Evolutionary conservation across 768 basidiomycete genomes (phyloP), one percentile per base, ranked within the genome.

Genomic region (Serpula lacrymans): DNA sequence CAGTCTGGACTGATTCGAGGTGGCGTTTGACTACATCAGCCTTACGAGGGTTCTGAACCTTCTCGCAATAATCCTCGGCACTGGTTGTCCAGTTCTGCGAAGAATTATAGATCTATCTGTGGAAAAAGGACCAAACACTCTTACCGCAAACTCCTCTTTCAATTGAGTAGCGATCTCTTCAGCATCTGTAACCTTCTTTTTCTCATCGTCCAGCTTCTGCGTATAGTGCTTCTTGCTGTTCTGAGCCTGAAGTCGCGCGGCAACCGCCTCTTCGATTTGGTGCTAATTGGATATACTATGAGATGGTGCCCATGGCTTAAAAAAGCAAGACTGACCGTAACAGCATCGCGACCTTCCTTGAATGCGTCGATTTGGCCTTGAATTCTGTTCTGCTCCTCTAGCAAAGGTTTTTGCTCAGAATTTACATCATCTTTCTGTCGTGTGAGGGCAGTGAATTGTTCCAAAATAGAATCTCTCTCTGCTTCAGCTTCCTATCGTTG

Each of bases 81-180:
- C 75, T 75, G 3, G 55, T 64, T 2, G 77, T 78, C 85, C 86
- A 90, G 17, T 67, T 68, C 76, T 88, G 50, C 29, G n/a, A 27
- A 33, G n/a, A 17, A 24, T 20, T 7, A 24, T 31, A 25, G 29
- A 39, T 17, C 13, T 38, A 8, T 27, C 12, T 9, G 12, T 4
- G 25, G 36, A 17, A 16, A 26, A 9, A 45, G 16, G 12, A 28
- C n/a, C n/a, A n/a, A n/a, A 16, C 30, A 14, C 24, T 58, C 72
- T 12, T 48, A 84, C 87, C 53, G 64, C 59, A 47, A 82, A 86
- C 54, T 91, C 85, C 41, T 71, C 58, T 50, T 84, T 68, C 13
- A 87, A 56, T 9, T 74, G 64, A 12, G 74, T 65, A 3, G 71
- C 72, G 3, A 65, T 60, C 6, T 58, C 68, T 42, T 85, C 67